Percentiles rank a stretch among this genome's conserved stretches.
Evolutionary conservation across 2,329 filamentous ascomycete species (phyloP).

Genomic region (Sarocladium kiliense): DNA sequence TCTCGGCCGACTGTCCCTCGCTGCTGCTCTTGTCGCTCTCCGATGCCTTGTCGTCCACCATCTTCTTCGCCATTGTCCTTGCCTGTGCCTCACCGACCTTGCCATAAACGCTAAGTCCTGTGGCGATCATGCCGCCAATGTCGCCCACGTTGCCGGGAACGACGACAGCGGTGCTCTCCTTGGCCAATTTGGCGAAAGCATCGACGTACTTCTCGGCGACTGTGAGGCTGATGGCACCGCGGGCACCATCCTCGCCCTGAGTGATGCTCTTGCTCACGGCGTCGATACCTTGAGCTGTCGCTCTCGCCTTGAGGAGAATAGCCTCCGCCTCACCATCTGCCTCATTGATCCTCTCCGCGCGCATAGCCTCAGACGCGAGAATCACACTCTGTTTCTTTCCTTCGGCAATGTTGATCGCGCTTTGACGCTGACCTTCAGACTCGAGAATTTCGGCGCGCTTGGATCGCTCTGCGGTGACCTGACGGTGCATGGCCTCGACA

Average conservation of each 20-base stretch:
- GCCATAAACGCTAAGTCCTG: slow-evolving; percentile 89
- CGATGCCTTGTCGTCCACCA: slow-evolving; percentile 22
- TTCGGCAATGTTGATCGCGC: slow-evolving; percentile 97
- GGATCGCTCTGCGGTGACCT: slow-evolving; percentile 81
- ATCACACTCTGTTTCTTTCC: slow-evolving; percentile 97
- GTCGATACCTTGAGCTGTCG: slow-evolving; percentile 84
- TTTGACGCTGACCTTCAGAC: slow-evolving; percentile 93
- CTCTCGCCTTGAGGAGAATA: slow-evolving; percentile 77
- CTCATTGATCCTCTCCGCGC: slow-evolving; percentile 87
- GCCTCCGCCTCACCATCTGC: slow-evolving; percentile 92
- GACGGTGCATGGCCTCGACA: slow-evolving; percentile 58
- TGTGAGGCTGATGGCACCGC: slow-evolving; percentile 77
- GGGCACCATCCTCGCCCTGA: slow-evolving; percentile 67
- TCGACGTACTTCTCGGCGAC: slow-evolving; percentile 98
- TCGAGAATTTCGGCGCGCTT: slow-evolving; percentile 98
- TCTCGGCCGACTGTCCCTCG: not conserved
- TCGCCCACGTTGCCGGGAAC: slow-evolving; percentile 97
- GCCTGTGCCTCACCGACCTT: slow-evolving; percentile 82
- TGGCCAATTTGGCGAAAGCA: slow-evolving; percentile 85
- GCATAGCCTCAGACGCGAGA: slow-evolving; percentile 85
- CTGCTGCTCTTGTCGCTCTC: slow-evolving; percentile 14
- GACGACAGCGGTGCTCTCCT: slow-evolving; percentile 91
- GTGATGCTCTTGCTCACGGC: slow-evolving; percentile 74
- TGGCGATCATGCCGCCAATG: slow-evolving; percentile 94
- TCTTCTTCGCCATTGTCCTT: slow-evolving; percentile 55